These are phyloP conservation scores for Penicillium longicatenatum DNA, from an alignment of 495 filamentous ascomycete species.

Conservation along the genomic window DNA sequence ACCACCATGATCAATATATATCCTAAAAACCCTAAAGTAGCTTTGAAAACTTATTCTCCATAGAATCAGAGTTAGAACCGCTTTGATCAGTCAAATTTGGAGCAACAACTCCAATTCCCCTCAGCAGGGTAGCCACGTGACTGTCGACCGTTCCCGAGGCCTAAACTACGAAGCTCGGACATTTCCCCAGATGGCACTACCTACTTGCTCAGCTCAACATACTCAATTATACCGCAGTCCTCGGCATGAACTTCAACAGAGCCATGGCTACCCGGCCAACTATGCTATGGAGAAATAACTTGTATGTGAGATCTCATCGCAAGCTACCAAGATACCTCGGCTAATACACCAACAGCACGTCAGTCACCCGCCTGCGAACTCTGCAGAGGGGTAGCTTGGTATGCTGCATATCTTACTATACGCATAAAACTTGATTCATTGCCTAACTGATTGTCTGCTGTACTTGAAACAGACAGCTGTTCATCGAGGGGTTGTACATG, in stretches of 20 bases:
- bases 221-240: not conserved
- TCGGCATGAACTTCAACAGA: constrained; percentile 5
- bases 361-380: constrained; percentile 6
- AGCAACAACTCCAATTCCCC: not conserved
- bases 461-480: not conserved
- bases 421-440: too few relatives aligned
- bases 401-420: not conserved
- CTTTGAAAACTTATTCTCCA: not conserved
- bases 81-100: not conserved
- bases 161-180: constrained; percentile 8
- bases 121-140: not conserved
- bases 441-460: too few relatives aligned
- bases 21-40: not conserved
- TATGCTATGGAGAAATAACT: not conserved
- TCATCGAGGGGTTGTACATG: not conserved
- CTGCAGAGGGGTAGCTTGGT: constrained; percentile 9
- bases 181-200: constrained; percentile 14
- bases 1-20: too few relatives aligned
- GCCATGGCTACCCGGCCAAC: not conserved
- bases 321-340: not conserved
- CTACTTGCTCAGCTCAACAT: constrained; percentile 2
- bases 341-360: constrained; percentile 12
- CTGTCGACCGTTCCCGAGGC: not conserved
- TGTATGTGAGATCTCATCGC: constrained; percentile 1
- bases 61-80: not conserved